Percentiles rank a stretch among this genome's conserved stretches.
phyloP scores from a whole-genome alignment of 805 yeast genomes.

The Phaffomyces thermotolerans region DNA sequence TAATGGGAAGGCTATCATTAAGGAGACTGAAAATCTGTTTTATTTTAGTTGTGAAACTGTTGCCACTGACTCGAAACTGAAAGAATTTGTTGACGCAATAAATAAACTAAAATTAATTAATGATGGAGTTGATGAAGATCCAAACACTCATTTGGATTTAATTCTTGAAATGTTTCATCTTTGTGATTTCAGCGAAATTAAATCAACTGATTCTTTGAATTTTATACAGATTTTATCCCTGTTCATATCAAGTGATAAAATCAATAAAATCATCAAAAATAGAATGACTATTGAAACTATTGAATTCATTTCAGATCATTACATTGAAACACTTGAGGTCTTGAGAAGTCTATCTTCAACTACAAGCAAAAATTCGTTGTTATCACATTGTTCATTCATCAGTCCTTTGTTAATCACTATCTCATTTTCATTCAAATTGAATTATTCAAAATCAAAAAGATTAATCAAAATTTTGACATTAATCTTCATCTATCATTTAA shows the following conservation, averaged over 20 bases:
- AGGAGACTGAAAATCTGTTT: neutral
- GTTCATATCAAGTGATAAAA: slow-evolving; percentile 11
- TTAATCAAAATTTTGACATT: slow-evolving; percentile 15
- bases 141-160: neutral
- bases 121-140: slow-evolving; percentile 3
- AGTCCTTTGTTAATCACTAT: slow-evolving; percentile 20
- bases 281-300: slow-evolving; percentile 10
- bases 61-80: neutral
- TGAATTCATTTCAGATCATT: slow-evolving; percentile 8
- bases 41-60: neutral
- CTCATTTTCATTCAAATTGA: slow-evolving; percentile 18
- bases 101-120: slow-evolving; percentile 8
- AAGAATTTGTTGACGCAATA: slow-evolving; percentile 5
- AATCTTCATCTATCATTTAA: slow-evolving; percentile 12
- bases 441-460: slow-evolving; percentile 6
- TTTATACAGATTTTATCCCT: slow-evolving; percentile 12
- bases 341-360: slow-evolving; percentile 3
- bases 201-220: neutral
- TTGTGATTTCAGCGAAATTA: slow-evolving; percentile 1
- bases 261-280: slow-evolving; percentile 13
- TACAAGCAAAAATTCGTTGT: neutral
- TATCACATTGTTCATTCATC: slow-evolving; percentile 14
- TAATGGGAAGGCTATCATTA: neutral
- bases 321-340: slow-evolving; percentile 10
- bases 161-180: neutral